A percentile compares a stretch with the other conserved stretches of the same genome.
Evolutionary conservation across 1,284 basidiomycete genomes (phyloP).

Genomic region (Coriolopsis trogii): DNA sequence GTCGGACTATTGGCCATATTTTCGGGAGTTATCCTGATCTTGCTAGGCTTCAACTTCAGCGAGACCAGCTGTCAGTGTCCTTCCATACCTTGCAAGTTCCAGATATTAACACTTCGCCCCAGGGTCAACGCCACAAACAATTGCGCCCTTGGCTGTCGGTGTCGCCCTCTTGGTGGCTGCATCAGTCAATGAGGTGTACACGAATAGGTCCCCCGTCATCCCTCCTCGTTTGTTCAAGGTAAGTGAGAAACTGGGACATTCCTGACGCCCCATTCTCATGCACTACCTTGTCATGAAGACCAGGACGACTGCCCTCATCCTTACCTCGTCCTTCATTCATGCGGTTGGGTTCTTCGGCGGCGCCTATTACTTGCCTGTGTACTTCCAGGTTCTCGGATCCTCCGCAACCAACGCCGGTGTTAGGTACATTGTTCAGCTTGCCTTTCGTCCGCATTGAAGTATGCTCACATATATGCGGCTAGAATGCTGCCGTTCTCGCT

Average conservation of each 20-base stretch:
- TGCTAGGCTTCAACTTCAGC: slow-evolving; percentile 84
- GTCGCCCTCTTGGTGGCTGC: slow-evolving; percentile 56
- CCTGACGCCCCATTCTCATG: too few species aligned
- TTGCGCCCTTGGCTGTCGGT: slow-evolving; percentile 76
- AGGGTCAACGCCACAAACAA: slow-evolving; percentile 57
- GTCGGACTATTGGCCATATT: slow-evolving; percentile 75
- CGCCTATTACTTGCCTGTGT: slow-evolving; percentile 76
- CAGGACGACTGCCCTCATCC: slow-evolving; percentile 4
- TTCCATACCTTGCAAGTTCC: background rate
- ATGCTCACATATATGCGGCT: background rate
- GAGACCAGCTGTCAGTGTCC: slow-evolving; percentile 59
- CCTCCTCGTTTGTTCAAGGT: slow-evolving; percentile 81
- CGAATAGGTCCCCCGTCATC: slow-evolving; percentile 78
- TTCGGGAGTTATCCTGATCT: slow-evolving; percentile 70
- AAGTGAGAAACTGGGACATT: too few species aligned
- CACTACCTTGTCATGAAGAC: too few species aligned
- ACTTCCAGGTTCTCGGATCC: slow-evolving; percentile 79
- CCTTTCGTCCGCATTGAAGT: background rate
- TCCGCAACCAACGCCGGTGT: slow-evolving; percentile 79
- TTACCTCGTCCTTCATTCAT: slow-evolving; percentile 64
- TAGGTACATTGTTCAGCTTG: slow-evolving; percentile 43
- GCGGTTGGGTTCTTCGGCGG: slow-evolving; percentile 67
- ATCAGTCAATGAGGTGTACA: slow-evolving; percentile 68
- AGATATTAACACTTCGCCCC: too few species aligned
- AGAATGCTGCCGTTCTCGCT: slow-evolving; percentile 82